A percentile compares a stretch with the other conserved stretches of the same genome.
Conservation (phyloP, 116 monocot species). For the Trichopus zeylanicus region DNA sequence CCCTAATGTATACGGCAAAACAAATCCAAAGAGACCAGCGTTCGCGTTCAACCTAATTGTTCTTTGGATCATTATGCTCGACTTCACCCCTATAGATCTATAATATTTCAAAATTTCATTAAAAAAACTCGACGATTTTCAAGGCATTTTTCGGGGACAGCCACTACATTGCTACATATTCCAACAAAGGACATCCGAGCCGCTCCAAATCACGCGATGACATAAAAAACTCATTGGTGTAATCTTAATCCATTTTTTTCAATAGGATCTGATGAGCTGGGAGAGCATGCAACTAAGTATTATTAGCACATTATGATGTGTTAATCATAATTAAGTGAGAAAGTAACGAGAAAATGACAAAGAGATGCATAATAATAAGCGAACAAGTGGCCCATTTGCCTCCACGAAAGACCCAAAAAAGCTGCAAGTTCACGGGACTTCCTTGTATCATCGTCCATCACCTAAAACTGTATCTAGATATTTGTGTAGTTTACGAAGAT, state of each 20-base stretch:
- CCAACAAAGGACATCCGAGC: not conserved
- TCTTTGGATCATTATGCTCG: no score
- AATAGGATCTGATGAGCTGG: constrained; percentile 1
- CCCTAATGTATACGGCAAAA: no score
- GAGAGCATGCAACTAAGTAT: constrained; percentile 1
- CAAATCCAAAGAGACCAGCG: no score
- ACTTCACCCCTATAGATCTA: not conserved
- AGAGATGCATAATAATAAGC: not conserved
- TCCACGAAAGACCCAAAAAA: not conserved
- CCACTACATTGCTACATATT: no score
- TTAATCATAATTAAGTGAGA: not conserved
- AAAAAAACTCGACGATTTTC: no score
- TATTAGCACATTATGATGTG: not conserved
- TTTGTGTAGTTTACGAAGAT: not conserved
- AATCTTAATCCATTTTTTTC: no score
- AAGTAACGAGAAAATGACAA: constrained; percentile 1
- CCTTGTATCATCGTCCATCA: no score
- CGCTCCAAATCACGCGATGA: not conserved
- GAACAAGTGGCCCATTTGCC: not conserved
- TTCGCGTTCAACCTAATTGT: no score
- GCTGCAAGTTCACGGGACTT: constrained; percentile 4
- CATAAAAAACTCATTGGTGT: no score
- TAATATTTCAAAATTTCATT: no score
- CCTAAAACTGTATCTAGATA: no score
- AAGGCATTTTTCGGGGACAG: constrained; percentile 1